phyloP scores from a whole-genome alignment of 768 basidiomycete genomes.

The Lepiota venenata region DNA sequence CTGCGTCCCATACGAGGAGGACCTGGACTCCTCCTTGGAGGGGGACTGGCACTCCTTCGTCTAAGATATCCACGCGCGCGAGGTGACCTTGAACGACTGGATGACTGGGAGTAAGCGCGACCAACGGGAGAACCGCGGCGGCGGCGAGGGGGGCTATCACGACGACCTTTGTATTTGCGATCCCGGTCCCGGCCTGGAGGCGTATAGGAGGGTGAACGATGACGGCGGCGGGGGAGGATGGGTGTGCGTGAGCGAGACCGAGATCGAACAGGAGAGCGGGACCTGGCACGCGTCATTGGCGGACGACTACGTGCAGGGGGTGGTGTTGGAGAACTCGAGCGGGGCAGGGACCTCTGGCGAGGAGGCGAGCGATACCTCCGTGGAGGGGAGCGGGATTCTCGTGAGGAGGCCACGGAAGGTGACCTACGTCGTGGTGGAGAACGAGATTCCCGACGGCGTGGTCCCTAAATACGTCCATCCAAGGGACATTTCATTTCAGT shows the following conservation, averaged over 20 bases:
- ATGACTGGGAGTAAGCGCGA: conserved; percentile 27
- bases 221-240: conserved; percentile 32
- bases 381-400: conserved; percentile 21
- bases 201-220: conserved; percentile 46
- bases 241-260: conserved; percentile 42
- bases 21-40: conserved; percentile 29
- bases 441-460: conserved; percentile 45
- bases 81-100: conserved; percentile 40
- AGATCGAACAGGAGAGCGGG: conserved; percentile 32
- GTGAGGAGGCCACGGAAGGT: conserved; percentile 15
- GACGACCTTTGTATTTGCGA: conserved; percentile 27
- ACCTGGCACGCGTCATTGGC: conserved; percentile 21
- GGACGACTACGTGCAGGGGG: conserved; percentile 41
- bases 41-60: conserved; percentile 42
- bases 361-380: conserved; percentile 1
- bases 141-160: conserved; percentile 45
- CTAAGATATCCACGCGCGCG: conserved; percentile 34
- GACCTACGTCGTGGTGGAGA: conserved; percentile 43
- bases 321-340: conserved; percentile 28
- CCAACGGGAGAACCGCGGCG: conserved; percentile 37
- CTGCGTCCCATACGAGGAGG: conserved; percentile 24
- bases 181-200: conserved; percentile 43
- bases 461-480: conserved; percentile 27
- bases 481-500: not conserved
- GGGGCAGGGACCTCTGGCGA: not conserved